These are phyloP conservation scores for Helichrysum umbraculigerum DNA, from an alignment of 129 eudicot species.

Conservation along the genomic window DNA sequence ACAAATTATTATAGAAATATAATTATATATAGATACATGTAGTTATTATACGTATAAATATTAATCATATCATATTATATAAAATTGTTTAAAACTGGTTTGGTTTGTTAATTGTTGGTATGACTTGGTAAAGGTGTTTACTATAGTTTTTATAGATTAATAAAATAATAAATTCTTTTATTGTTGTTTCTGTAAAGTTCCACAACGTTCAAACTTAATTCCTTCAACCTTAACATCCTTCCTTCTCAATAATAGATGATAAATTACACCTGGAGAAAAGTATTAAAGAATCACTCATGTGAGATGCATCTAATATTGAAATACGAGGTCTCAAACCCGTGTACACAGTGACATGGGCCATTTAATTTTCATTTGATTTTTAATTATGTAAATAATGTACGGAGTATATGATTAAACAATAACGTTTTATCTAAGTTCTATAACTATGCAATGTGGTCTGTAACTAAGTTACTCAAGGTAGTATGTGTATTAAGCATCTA, in stretches of 20 bases:
- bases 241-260: slow-evolving; percentile 1
- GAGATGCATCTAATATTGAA: no score
- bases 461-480: no score
- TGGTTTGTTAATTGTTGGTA: slow-evolving; percentile 32
- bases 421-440: no score
- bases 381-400: no score
- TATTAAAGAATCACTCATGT: not conserved
- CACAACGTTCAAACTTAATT: slow-evolving; percentile 5
- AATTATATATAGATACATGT: not conserved
- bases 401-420: no score
- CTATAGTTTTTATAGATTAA: slow-evolving; percentile 20
- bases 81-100: not conserved
- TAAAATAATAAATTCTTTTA: not conserved
- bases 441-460: no score
- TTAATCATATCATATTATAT: not conserved
- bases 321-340: no score
- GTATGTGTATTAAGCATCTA: no score
- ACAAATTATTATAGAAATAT: not conserved
- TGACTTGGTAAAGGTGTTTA: slow-evolving; percentile 32
- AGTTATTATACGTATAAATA: not conserved
- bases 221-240: not conserved
- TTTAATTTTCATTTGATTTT: no score
- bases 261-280: not conserved
- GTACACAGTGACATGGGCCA: no score
- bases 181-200: slow-evolving; percentile 18